These are phyloP conservation scores for Xylona heveae DNA, from an alignment of 495 filamentous ascomycete species.

Conservation along the genomic window DNA sequence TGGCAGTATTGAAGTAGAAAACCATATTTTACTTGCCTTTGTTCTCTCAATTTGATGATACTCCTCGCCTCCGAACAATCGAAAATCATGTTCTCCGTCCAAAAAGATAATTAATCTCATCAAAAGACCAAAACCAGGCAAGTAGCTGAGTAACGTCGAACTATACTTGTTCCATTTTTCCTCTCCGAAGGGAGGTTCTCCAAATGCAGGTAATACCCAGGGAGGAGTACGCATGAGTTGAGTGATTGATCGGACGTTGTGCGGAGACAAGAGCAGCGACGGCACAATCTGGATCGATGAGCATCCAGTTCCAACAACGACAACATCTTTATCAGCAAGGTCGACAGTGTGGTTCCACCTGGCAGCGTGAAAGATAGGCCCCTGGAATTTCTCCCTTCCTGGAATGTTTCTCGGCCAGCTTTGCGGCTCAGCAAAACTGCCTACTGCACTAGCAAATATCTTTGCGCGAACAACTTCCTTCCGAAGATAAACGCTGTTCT, in stretches of 20 bases:
- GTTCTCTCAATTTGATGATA: conserved; percentile 6
- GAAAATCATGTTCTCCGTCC: conserved; percentile 15
- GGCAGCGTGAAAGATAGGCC: conserved; percentile 34
- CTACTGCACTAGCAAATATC: conserved; percentile 26
- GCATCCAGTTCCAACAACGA: conserved; percentile 42
- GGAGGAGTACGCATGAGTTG: conserved; percentile 33
- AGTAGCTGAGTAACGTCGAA: conserved; percentile 17
- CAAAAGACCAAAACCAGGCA: conserved; percentile 22
- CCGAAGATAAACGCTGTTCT: conserved; percentile 7
- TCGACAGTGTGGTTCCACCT: conserved; percentile 28
- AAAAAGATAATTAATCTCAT: conserved; percentile 18
- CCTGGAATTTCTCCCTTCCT: conserved; percentile 31
- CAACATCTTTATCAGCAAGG: conserved; percentile 28
- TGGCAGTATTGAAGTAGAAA: conserved; percentile 17
- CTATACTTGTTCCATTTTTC: conserved; percentile 21
- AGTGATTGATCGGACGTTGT: conserved; percentile 9
- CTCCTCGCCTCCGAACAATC: conserved; percentile 8
- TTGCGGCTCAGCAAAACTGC: conserved; percentile 29
- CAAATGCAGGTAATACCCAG: conserved; percentile 28
- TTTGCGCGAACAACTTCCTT: conserved; percentile 15
- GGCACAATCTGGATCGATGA: conserved; percentile 26
- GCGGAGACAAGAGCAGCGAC: conserved; percentile 15
- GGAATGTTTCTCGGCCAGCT: conserved; percentile 26
- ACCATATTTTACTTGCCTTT: conserved; percentile 5
- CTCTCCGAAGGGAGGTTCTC: conserved; percentile 15